Evolutionary conservation across 352 stramenopile genomes (phyloP), one percentile per base, ranked within the genome.

Genomic region (Phytophthora hibernalis): DNA sequence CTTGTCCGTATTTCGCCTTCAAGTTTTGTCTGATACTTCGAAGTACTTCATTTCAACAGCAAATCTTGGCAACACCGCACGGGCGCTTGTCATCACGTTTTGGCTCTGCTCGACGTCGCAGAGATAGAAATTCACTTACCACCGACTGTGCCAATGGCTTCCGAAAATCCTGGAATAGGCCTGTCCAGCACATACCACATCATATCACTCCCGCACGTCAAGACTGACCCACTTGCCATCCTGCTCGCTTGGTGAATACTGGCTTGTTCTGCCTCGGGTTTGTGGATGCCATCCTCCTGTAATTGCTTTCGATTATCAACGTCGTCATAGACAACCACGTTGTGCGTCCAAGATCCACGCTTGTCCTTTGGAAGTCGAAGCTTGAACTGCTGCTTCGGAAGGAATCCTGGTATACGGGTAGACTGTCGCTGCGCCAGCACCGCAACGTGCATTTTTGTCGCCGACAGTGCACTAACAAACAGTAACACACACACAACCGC

Each of bases 311-410:
- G 55, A 38, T 42, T 47, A 9, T 67, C 54, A 47, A 24, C 59
- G n/a, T 49, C 51, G 53, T 53, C 53, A 26, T 21, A 70, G 28
- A 73, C 65, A 20, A 22, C 51, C 26, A 82, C 59, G 33, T 58
- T 69, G 44, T 80, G 65, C 11, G 71, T 72, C 7, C 63, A 60
- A 15, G 45, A 40, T 7, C 43, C 47, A 53, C 15, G 22, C 21
- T 76, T 82, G 22, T 67, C 22, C 26, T 76, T 89, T 30, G 83
- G 81, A 24, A 87, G 53, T 11, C 78, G 73, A 33, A 92, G 70
- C 9, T 77, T 82, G 24, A 92, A 83, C 1, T 78, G 68, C 37
- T 90, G 83, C 40, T 87, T 90, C 7, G 83, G 83, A 44, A 85
- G 37, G 28, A 92, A 92, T 12, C 81, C 83, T 12, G 76, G 67